Evolutionary conservation across 2,329 filamentous ascomycete species (phyloP), one percentile per base, ranked within the genome.

Genomic region (Xylaria sp.): DNA sequence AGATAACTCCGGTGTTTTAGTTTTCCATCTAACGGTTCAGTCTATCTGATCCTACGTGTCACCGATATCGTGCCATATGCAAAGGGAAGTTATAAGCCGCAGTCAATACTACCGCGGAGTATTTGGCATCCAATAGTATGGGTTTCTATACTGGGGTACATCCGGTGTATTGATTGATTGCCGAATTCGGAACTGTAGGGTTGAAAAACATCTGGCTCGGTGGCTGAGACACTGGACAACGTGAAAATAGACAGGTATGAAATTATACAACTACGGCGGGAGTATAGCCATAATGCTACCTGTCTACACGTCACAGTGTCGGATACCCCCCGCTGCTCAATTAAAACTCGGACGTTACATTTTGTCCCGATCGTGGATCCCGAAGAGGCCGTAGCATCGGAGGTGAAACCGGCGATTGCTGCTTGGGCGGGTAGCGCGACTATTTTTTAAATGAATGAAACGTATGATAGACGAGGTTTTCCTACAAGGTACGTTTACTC

Each of bases 301-400:
- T 23, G 7, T 25, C 3, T 23, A 18, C 41, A 23, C 48, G 39
- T 32, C 10, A 30, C 45, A 39, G 48, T 45, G 52, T 48, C 50
- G 61, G 46, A 28, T 52, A 18, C 9, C 15, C 30, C 55, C 62
- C 45, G 34, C n/a, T 48, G 13, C 23, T 52, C 34, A 36, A n/a
- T 34, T 56, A 34, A 36, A 50, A 45, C 45, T 36, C 65, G 65
- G 65, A 60, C 18, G 65, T 64, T 56, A 36, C 60, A 53, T 63
- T 36, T 15, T 13, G 36, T 25, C 58, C 66, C 66, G 66, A 56
- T 41, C 53, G 55, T 45, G 46, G 39, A 32, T 20, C 34, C 59
- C 58, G 45, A 57, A 45, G 28, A 52, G n/a, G 62, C 65, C 60
- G 60, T 60, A 23, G 30, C 3, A 60, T 64, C 65, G 65, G 65